These are phyloP conservation scores for Phytopythium aichiense DNA, from an alignment of 352 stramenopile species.

Conservation along the genomic window DNA sequence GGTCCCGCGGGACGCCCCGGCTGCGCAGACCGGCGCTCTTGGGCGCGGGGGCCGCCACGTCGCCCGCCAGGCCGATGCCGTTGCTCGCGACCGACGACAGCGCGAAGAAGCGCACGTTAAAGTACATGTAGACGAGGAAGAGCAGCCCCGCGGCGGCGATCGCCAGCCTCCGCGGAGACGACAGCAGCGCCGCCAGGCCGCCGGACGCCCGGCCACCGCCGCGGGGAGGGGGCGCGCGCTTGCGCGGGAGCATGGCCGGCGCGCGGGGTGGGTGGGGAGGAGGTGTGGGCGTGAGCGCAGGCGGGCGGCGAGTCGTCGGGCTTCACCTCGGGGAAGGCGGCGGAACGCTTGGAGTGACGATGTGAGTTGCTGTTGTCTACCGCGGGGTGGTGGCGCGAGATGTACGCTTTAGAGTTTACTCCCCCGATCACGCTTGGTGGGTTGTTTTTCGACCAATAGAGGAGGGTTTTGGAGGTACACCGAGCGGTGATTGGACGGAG, in stretches of 20 bases:
- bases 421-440: not conserved
- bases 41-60: constrained; percentile 9
- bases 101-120: constrained; percentile 65
- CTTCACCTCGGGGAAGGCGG: not conserved
- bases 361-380: not conserved
- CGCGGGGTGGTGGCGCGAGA: not conserved
- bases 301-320: too few relatives aligned
- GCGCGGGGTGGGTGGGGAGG: not conserved
- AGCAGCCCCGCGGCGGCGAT: constrained; percentile 28
- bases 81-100: constrained; percentile 25
- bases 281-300: too few relatives aligned
- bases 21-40: not conserved
- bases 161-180: constrained; percentile 2
- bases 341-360: not conserved
- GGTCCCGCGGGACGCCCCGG: constrained; percentile 11
- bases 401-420: not conserved
- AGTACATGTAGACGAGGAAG: constrained; percentile 54
- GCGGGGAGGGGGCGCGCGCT: not conserved
- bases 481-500: not conserved
- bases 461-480: too few relatives aligned
- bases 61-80: constrained; percentile 13
- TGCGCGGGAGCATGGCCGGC: not conserved
- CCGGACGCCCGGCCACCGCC: not conserved
- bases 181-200: constrained; percentile 1
- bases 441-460: not conserved